phyloP scores from a whole-genome alignment of 2,329 filamentous ascomycete genomes.

The Dichotomopilus funicola region DNA sequence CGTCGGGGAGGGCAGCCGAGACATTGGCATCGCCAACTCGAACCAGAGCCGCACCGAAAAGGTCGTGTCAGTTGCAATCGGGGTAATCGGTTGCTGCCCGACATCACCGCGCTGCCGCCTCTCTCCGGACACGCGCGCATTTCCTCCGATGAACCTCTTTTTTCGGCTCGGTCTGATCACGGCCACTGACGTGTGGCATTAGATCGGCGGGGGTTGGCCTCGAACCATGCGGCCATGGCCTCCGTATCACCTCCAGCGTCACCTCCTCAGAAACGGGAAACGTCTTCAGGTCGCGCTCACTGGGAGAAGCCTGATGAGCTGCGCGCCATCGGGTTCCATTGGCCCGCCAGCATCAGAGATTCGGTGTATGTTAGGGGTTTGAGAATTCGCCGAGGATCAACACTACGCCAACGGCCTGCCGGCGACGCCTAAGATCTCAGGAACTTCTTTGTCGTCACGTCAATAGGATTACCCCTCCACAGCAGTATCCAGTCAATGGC shows the following conservation, averaged over 20 bases:
- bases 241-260: constrained; percentile 17
- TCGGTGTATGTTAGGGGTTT: background rate
- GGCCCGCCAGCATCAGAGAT: background rate
- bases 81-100: background rate
- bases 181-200: constrained; percentile 20
- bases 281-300: background rate
- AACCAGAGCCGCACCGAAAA: too few species aligned
- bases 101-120: background rate
- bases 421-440: too few species aligned
- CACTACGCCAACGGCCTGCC: too few species aligned
- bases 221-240: constrained; percentile 20
- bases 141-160: background rate
- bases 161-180: constrained; percentile 14
- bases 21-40: too few species aligned
- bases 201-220: constrained; percentile 19
- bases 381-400: too few species aligned
- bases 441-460: too few species aligned
- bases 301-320: background rate
- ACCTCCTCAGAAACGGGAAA: constrained; percentile 7
- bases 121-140: background rate
- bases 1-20: too few species aligned
- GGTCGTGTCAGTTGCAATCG: too few species aligned
- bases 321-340: background rate
- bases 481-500: too few species aligned
- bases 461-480: too few species aligned